phyloP scores from a whole-genome alignment of 768 basidiomycete species.

The Cystoderma amianthinum region DNA sequence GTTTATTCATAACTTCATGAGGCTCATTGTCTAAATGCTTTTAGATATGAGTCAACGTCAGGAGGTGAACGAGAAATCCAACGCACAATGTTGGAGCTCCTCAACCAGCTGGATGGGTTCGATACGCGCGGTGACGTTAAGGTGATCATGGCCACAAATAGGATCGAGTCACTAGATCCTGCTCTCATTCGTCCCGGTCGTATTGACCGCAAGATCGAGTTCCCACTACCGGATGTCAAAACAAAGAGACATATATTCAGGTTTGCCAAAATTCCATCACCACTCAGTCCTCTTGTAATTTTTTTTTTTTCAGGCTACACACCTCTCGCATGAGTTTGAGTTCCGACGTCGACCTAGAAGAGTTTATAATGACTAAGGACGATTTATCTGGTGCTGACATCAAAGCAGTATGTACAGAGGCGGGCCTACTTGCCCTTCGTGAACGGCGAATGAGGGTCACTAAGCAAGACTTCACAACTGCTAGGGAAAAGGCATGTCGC shows the following conservation, averaged over 20 bases:
- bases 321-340: constrained; percentile 91
- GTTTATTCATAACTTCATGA: constrained; percentile 7
- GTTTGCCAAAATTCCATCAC: constrained; percentile 29
- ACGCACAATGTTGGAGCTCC: constrained; percentile 96
- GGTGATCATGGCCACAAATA: constrained; percentile 99
- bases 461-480: constrained; percentile 84
- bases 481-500: constrained; percentile 80
- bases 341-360: constrained; percentile 89
- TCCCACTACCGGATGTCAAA: constrained; percentile 95
- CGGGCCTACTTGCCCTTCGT: constrained; percentile 90
- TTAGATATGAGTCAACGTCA: constrained; percentile 94
- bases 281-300: neutral
- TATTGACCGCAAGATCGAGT: constrained; percentile 98
- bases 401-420: constrained; percentile 98
- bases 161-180: constrained; percentile 94
- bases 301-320: constrained; percentile 51
- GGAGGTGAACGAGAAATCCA: constrained; percentile 99
- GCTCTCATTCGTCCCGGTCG: constrained; percentile 97
- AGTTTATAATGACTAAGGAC: constrained; percentile 93
- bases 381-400: constrained; percentile 97
- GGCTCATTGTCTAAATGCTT: neutral
- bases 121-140: constrained; percentile 99
- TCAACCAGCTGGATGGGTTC: constrained; percentile 99
- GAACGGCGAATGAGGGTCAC: constrained; percentile 94
- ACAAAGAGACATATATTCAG: constrained; percentile 99